Evolutionary conservation across 305 asterid genomes (phyloP).

Genomic region (Plantago rigida): DNA sequence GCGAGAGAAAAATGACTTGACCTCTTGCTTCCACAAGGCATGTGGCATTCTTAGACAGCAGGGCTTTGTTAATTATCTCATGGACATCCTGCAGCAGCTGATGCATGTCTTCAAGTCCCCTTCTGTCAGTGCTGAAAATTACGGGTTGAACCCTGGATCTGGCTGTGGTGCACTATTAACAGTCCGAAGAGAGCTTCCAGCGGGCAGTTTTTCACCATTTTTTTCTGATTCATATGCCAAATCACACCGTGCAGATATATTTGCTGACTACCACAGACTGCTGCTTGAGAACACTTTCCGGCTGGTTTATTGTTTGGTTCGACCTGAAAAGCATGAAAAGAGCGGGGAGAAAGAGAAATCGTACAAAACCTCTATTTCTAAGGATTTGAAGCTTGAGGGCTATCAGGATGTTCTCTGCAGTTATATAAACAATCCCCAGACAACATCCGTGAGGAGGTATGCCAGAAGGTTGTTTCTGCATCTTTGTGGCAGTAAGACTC

Average conservation of each 20-base stretch:
- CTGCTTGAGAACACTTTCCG: constrained; percentile 88
- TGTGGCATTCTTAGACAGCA: constrained; percentile 86
- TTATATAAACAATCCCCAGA: constrained; percentile 87
- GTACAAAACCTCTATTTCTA: constrained; percentile 50
- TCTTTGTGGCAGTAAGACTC: constrained; percentile 96
- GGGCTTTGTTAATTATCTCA: constrained; percentile 69
- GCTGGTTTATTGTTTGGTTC: constrained; percentile 82
- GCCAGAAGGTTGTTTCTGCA: constrained; percentile 96
- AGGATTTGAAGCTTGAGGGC: constrained; percentile 94
- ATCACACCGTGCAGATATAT: constrained; percentile 83
- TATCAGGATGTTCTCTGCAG: constrained; percentile 95
- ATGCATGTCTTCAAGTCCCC: constrained; percentile 77
- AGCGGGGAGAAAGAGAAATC: constrained; percentile 81
- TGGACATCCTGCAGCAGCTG: constrained; percentile 93
- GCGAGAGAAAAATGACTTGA: constrained; percentile 56
- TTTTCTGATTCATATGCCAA: constrained; percentile 91
- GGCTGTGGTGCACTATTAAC: constrained; percentile 90
- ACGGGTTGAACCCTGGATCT: constrained; percentile 56
- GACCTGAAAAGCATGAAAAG: constrained; percentile 98
- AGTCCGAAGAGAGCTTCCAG: constrained; percentile 87
- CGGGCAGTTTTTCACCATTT: constrained; percentile 92
- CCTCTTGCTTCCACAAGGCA: constrained; percentile 63
- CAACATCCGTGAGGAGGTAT: constrained; percentile 78
- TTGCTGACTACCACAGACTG: constrained; percentile 80
- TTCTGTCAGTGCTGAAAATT: constrained; percentile 48